Base-by-base conservation (phyloP, 163 green algal genomes). In the Scenedesmus sp. region DNA sequence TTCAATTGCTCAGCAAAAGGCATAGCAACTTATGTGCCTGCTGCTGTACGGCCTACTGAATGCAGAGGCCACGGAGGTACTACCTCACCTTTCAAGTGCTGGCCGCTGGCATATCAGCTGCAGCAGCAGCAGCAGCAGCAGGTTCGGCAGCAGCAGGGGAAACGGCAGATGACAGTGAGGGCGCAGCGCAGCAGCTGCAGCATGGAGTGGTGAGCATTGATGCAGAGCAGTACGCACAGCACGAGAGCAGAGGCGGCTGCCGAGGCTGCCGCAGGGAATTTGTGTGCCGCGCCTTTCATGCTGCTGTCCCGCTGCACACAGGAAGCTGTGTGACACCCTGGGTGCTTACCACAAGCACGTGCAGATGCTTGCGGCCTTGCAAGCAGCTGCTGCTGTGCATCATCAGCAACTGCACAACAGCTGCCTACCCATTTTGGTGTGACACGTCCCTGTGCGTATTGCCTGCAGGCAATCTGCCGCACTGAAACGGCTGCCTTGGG, bases 401-500 rank as follows among this genome's bases (percentile, higher is more conserved):
- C 10, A 20, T 7, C 30, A 43, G 0, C 79, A 24, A 68, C n/a
- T 49, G 13, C 46, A 40, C 15, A 30, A 86, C 37, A 4, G 22
- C 79, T 61, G 79, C 79, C 43, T 30, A n/a, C n/a, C n/a, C n/a
- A n/a, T n/a, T n/a, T n/a, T n/a, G n/a, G n/a, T n/a, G 12, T 22
- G 33, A 10, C 44, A 53, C 35, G 24, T 2, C 37, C 15, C 49
- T 42, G 15, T 33, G 20, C 26, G 5, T 40, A 12, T 4, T 68
- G 81, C 81, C 22, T 83, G 73, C 37, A 37, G 33, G 20, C 26
- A 86, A 9, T 49, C 30, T 86, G 85, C 0, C 92, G 95, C 49
- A 96, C 95, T 10, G 95, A 96, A 78, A 96, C 93, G 10, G 87
- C 76, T 0, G 88, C 86, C 18, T 37, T 94, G 73, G 93, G 86